Percentiles rank a stretch among this genome's conserved stretches.
Evolutionary conservation across 148 eudicot genomes (phyloP).

Genomic region (Camellia granthamiana): DNA sequence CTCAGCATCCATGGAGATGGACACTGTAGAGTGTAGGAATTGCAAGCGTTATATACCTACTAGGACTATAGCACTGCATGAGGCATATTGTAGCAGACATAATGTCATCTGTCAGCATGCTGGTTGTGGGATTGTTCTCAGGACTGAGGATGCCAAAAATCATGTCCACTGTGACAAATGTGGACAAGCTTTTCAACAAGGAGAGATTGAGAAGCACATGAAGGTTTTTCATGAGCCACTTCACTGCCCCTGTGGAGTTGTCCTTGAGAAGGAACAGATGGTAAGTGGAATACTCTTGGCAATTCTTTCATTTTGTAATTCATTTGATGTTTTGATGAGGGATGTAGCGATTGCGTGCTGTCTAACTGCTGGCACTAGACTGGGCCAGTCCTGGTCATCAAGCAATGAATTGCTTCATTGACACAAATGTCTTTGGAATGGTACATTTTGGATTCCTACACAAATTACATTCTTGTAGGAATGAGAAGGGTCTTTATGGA

Average conservation of each 20-base stretch:
- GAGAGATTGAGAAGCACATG: constrained; percentile 85
- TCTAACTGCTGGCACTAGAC: not conserved
- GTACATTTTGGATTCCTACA: not conserved
- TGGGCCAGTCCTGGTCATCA: not conserved
- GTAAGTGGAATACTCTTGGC: constrained; percentile 30
- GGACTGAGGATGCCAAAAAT: constrained; percentile 65
- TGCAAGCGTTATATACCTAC: constrained; percentile 79
- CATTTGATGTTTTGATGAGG: not conserved
- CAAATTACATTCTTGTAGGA: not conserved
- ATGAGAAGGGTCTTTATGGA: not conserved
- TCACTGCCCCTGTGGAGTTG: constrained; percentile 75
- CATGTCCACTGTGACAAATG: constrained; percentile 84
- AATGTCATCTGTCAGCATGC: constrained; percentile 65
- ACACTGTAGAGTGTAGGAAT: constrained; percentile 70
- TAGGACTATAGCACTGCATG: constrained; percentile 77
- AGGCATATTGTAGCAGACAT: constrained; percentile 84
- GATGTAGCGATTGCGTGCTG: not conserved
- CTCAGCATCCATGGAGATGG: constrained; percentile 45
- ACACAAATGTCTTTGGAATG: not conserved
- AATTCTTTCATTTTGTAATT: not conserved
- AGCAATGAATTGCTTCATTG: not conserved
- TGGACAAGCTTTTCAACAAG: constrained; percentile 73
- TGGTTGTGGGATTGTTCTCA: constrained; percentile 81
- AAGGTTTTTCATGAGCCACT: constrained; percentile 87
- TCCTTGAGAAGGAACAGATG: constrained; percentile 88